Evolutionary conservation across 257 asterid genomes (phyloP).

Genomic region (Rubia yunnanensis): DNA sequence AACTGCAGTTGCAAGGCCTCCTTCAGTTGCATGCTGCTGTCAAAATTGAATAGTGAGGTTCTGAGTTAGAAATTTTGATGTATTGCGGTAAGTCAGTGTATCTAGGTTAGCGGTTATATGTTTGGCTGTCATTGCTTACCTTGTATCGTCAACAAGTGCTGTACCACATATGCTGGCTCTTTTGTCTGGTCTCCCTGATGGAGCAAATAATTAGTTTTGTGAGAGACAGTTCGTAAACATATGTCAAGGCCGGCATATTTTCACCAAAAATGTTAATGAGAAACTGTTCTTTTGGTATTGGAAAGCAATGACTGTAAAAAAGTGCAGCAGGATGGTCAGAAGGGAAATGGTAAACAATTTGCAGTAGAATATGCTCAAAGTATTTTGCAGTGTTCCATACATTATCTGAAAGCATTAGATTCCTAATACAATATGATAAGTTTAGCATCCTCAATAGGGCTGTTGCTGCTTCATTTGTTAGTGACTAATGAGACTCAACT

Average conservation of each 20-base stretch:
- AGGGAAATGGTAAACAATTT: background rate
- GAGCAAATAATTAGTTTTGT: background rate
- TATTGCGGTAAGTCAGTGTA: too few relatives aligned
- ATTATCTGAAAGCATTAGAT: background rate
- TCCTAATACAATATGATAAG: background rate
- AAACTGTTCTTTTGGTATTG: background rate
- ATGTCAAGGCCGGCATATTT: background rate
- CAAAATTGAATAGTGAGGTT: constrained; percentile 2
- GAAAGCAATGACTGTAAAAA: background rate
- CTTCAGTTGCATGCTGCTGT: constrained; percentile 63
- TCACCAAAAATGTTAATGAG: background rate
- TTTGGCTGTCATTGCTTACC: constrained; percentile 22
- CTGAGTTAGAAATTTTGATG: background rate
- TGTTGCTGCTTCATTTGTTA: background rate
- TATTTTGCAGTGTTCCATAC: background rate
- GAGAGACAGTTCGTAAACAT: constrained; percentile 1
- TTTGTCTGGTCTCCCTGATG: constrained; percentile 52
- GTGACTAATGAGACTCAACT: background rate
- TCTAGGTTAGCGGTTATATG: background rate
- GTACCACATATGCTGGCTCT: constrained; percentile 20
- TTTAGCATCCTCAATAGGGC: background rate
- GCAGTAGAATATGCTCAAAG: background rate
- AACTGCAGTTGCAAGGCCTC: constrained; percentile 69
- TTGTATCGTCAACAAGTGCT: constrained; percentile 34
- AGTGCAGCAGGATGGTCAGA: background rate